phyloP scores from a whole-genome alignment of 2,329 filamentous ascomycete species.

The Raffaelea arxii region DNA sequence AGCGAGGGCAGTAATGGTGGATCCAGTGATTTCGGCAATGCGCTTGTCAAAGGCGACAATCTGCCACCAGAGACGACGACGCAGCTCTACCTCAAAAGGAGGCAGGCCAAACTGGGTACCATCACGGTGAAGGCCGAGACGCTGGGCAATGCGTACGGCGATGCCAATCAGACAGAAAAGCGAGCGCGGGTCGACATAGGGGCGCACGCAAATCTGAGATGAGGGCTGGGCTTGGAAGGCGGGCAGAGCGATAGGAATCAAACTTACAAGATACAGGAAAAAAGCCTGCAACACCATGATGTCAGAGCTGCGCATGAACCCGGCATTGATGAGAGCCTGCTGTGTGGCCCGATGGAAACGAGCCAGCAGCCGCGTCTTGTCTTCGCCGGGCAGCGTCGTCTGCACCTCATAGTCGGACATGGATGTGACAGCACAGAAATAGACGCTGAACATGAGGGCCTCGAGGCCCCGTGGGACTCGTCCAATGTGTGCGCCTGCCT shows the following conservation, averaged over 20 bases:
- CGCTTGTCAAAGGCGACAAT: slow-evolving; percentile 59
- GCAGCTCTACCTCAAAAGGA: slow-evolving; percentile 57
- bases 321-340: slow-evolving; percentile 55
- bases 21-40: slow-evolving; percentile 56
- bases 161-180: slow-evolving; percentile 54
- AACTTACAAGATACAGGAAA: slow-evolving; percentile 54
- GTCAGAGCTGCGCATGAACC: slow-evolving; percentile 57
- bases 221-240: slow-evolving; percentile 21
- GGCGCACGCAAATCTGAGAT: slow-evolving; percentile 44
- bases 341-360: slow-evolving; percentile 50
- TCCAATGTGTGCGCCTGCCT: slow-evolving; percentile 45
- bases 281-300: slow-evolving; percentile 58
- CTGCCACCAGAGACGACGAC: slow-evolving; percentile 66
- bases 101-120: slow-evolving; percentile 37
- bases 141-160: slow-evolving; percentile 56
- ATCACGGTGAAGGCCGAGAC: slow-evolving; percentile 60
- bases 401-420: slow-evolving; percentile 45
- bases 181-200: slow-evolving; percentile 50
- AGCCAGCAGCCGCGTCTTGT: slow-evolving; percentile 38
- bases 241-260: slow-evolving; percentile 9
- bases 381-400: slow-evolving; percentile 40
- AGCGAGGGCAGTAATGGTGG: slow-evolving; percentile 44
- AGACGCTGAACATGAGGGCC: slow-evolving; percentile 59
- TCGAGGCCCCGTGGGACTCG: slow-evolving; percentile 49
- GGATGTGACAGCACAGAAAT: slow-evolving; percentile 48